phyloP scores from a whole-genome alignment of 2,329 filamentous ascomycete genomes.

The Ceratocystis albifundus region DNA sequence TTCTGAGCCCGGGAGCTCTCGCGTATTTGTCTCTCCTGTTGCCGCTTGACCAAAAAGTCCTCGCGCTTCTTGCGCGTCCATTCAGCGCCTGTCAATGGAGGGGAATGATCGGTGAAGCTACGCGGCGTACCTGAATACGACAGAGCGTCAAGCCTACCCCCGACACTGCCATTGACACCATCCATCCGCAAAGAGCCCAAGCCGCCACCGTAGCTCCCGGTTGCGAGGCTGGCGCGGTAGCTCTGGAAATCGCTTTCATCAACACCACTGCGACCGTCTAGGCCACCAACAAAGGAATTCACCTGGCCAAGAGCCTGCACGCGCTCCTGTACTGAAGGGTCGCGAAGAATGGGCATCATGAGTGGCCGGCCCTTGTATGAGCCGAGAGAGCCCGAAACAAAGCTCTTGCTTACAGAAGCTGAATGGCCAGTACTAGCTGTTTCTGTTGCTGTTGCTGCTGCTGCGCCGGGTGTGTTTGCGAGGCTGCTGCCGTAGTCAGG shows the following conservation, averaged over 20 bases:
- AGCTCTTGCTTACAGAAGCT: constrained; percentile 29
- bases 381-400: constrained; percentile 36
- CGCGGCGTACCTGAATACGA: constrained; percentile 13
- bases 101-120: constrained; percentile 11
- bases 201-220: background rate
- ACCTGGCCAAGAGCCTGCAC: constrained; percentile 40
- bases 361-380: constrained; percentile 46
- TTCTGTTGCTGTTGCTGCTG: background rate
- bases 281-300: constrained; percentile 42
- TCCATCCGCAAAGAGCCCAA: background rate
- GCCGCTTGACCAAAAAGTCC: constrained; percentile 20
- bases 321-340: constrained; percentile 39
- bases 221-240: constrained; percentile 33
- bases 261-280: constrained; percentile 41
- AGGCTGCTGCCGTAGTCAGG: constrained; percentile 19
- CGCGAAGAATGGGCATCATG: constrained; percentile 41
- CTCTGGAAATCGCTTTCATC: constrained; percentile 37
- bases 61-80: constrained; percentile 32
- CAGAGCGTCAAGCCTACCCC: background rate
- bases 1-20: constrained; percentile 27
- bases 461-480: background rate
- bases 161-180: background rate
- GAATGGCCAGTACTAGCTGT: constrained; percentile 24
- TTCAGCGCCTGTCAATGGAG: constrained; percentile 16
- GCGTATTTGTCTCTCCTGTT: constrained; percentile 17